phyloP scores from a whole-genome alignment of 1,284 basidiomycete genomes.

The Tylopilus sp. region DNA sequence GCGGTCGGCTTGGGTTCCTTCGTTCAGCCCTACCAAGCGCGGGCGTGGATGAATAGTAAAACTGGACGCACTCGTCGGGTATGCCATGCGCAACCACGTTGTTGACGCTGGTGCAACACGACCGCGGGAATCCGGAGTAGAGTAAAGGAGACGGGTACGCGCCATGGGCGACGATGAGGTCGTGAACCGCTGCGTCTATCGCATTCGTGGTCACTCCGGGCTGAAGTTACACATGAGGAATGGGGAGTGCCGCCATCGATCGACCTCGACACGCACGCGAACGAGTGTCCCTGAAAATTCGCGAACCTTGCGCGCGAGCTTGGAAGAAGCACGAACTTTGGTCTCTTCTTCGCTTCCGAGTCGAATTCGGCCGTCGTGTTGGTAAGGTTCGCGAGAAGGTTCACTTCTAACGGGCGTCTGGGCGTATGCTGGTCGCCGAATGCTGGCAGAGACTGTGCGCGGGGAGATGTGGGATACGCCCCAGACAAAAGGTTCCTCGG shows the following conservation, averaged over 20 bases:
- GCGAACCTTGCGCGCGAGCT: slow-evolving; percentile 60
- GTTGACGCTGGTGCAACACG: slow-evolving; percentile 87
- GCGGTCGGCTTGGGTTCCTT: slow-evolving; percentile 58
- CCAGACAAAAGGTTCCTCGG: slow-evolving; percentile 60
- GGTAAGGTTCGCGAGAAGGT: slow-evolving; percentile 25
- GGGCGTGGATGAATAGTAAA: neutral
- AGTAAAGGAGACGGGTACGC: slow-evolving; percentile 88
- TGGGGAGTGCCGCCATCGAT: neutral
- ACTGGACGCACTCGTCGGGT: slow-evolving; percentile 66
- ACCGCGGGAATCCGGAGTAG: slow-evolving; percentile 78
- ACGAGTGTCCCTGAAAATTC: slow-evolving; percentile 55
- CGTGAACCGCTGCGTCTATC: slow-evolving; percentile 70
- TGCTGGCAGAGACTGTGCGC: slow-evolving; percentile 56
- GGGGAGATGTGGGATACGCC: slow-evolving; percentile 61
- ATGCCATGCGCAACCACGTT: slow-evolving; percentile 85
- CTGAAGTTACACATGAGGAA: slow-evolving; percentile 38
- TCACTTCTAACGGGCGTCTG: slow-evolving; percentile 17
- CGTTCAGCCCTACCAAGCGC: neutral
- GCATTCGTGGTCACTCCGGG: slow-evolving; percentile 70
- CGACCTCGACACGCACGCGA: slow-evolving; percentile 41
- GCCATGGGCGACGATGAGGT: slow-evolving; percentile 60
- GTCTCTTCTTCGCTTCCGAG: slow-evolving; percentile 58
- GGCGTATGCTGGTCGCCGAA: slow-evolving; percentile 60
- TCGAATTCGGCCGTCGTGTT: slow-evolving; percentile 43
- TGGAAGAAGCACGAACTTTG: slow-evolving; percentile 55